phyloP scores from a whole-genome alignment of 768 basidiomycete species.

The Lanmaoa pseudosensibilis region DNA sequence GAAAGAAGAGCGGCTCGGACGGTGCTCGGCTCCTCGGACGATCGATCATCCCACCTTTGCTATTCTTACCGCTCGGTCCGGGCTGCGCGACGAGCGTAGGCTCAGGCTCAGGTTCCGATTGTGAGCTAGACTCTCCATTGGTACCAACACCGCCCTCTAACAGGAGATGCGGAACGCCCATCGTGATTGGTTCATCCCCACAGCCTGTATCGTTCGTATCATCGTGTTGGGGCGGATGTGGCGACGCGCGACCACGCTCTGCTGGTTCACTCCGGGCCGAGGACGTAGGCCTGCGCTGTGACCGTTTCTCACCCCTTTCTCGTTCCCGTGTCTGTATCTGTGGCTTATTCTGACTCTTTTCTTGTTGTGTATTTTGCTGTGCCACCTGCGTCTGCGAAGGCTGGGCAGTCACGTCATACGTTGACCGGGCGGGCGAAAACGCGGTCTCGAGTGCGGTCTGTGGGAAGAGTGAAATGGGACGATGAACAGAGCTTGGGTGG shows the following conservation, averaged over 20 bases:
- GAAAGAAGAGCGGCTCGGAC: constrained; percentile 30
- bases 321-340: not conserved
- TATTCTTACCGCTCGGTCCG: not conserved
- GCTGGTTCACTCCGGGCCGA: not conserved
- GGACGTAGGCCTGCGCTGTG: not conserved
- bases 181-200: constrained; percentile 1
- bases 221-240: not conserved
- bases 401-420: constrained; percentile 53
- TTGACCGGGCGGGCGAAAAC: constrained; percentile 72
- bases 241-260: not conserved
- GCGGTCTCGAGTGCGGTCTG: constrained; percentile 66
- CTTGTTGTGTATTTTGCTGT: constrained; percentile 2
- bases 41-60: not conserved
- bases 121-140: not conserved
- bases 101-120: constrained; percentile 15
- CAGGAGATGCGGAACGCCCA: constrained; percentile 14
- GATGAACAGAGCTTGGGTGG: too few species aligned
- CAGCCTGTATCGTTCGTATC: not conserved
- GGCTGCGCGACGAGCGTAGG: constrained; percentile 19
- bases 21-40: constrained; percentile 12
- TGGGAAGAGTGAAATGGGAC: not conserved
- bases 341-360: not conserved
- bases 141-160: not conserved
- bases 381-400: constrained; percentile 19
- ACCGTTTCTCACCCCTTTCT: constrained; percentile 3